Conservation (phyloP, 2,329 filamentous ascomycete genomes). For the Fusarium denticulatum region DNA sequence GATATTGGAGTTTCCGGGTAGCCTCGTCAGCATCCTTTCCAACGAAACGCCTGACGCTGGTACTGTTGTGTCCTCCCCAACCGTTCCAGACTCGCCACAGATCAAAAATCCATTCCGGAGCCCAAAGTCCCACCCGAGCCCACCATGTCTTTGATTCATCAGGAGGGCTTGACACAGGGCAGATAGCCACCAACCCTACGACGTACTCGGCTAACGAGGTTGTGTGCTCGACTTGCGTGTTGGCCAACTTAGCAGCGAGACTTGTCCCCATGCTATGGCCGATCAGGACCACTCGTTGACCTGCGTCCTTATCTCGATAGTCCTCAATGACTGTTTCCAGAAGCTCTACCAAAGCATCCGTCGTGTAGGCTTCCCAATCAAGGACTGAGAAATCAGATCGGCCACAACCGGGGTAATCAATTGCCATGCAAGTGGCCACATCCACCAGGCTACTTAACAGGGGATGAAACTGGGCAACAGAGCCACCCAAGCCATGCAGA, state of each 20-base stretch:
- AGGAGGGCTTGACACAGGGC: slow-evolving; percentile 75
- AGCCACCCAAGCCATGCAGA: slow-evolving; percentile 93
- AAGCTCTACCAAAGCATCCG: slow-evolving; percentile 78
- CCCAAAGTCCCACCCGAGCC: slow-evolving; percentile 67
- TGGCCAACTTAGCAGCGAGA: slow-evolving; percentile 76
- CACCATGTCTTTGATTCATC: slow-evolving; percentile 56
- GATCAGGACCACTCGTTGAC: slow-evolving; percentile 80
- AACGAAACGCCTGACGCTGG: slow-evolving; percentile 82
- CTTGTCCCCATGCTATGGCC: slow-evolving; percentile 93
- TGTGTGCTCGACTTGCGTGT: slow-evolving; percentile 53
- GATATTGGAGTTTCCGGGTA: slow-evolving; percentile 73
- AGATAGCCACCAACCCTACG: slow-evolving; percentile 82
- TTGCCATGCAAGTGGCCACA: slow-evolving; percentile 80
- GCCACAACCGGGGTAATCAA: slow-evolving; percentile 93
- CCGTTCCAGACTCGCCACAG: slow-evolving; percentile 82
- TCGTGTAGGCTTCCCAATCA: slow-evolving; percentile 81
- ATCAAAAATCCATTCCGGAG: slow-evolving; percentile 79
- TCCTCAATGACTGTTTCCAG: slow-evolving; percentile 78
- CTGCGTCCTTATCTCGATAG: slow-evolving; percentile 70
- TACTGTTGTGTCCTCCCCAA: slow-evolving; percentile 79
- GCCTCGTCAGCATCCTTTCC: slow-evolving; percentile 72
- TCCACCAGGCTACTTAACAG: slow-evolving; percentile 84
- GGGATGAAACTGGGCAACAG: slow-evolving; percentile 85
- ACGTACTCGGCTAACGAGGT: slow-evolving; percentile 69
- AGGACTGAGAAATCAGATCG: slow-evolving; percentile 77